Conservation (phyloP, 2,329 filamentous ascomycete genomes). For the Diaporthe sp. region DNA sequence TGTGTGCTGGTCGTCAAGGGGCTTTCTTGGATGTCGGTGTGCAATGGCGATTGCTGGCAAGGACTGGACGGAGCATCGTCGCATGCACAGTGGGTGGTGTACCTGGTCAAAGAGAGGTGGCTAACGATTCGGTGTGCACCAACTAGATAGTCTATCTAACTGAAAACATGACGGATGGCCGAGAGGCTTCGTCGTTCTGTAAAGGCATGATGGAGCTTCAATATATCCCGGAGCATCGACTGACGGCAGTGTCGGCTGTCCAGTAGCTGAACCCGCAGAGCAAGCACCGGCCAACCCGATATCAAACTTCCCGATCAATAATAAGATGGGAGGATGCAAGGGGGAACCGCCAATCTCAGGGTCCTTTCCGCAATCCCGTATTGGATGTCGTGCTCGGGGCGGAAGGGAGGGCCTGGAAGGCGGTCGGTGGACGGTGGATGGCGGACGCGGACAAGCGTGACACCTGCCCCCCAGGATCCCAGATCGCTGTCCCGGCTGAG, state of each 20-base stretch:
- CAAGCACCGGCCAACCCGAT: slow-evolving; percentile 20
- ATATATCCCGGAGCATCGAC: slow-evolving; percentile 11
- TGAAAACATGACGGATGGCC: not conserved
- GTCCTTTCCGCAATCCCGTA: slow-evolving; percentile 34
- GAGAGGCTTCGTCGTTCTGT: not conserved
- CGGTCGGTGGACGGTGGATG: slow-evolving; percentile 6
- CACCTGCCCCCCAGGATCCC: not conserved
- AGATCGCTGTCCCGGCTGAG: slow-evolving; percentile 19
- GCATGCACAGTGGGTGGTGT: slow-evolving; percentile 5
- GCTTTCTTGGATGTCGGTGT: slow-evolving; percentile 15
- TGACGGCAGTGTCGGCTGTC: slow-evolving; percentile 12
- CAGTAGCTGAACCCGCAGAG: not conserved
- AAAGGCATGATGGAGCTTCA: slow-evolving; percentile 15
- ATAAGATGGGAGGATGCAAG: slow-evolving; percentile 22
- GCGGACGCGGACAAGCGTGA: slow-evolving; percentile 1
- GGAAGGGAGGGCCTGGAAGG: slow-evolving; percentile 24
- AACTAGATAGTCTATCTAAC: not conserved
- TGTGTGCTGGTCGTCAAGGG: not conserved
- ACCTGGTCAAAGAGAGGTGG: not conserved
- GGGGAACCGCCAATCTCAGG: slow-evolving; percentile 14
- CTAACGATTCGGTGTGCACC: not conserved
- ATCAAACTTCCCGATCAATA: slow-evolving; percentile 1
- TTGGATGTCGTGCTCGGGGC: slow-evolving; percentile 31
- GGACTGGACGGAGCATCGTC: slow-evolving; percentile 4
- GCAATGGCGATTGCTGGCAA: not conserved